Evolutionary conservation across 352 stramenopile species (phyloP).

Genomic region (Saprolegnia diclina): DNA sequence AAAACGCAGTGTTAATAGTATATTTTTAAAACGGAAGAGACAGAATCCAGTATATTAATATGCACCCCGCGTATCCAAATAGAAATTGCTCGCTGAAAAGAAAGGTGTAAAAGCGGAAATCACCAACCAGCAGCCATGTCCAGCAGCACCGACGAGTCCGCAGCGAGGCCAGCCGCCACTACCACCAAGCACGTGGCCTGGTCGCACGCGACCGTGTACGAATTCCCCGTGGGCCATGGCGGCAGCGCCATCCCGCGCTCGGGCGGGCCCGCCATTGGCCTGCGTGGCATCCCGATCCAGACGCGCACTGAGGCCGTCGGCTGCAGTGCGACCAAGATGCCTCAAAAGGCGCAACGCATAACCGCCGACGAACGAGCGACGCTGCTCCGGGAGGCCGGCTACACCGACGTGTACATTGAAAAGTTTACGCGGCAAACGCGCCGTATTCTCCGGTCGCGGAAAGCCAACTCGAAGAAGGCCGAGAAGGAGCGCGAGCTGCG

Average conservation of each 20-base stretch:
- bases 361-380: not conserved
- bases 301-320: not conserved
- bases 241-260: not conserved
- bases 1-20: not conserved
- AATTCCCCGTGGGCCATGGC: not conserved
- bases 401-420: not conserved
- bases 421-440: not conserved
- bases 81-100: not conserved
- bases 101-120: slow-evolving; percentile 10
- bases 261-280: not conserved
- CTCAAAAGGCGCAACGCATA: not conserved
- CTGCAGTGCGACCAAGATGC: not conserved
- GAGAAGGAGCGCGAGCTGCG: slow-evolving; percentile 1
- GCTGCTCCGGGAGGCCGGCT: not conserved
- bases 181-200: not conserved
- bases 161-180: not conserved
- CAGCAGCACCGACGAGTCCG: not conserved
- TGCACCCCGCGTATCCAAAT: not conserved
- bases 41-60: not conserved
- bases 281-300: not conserved
- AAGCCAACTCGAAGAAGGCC: slow-evolving; percentile 8
- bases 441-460: not conserved
- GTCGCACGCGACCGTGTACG: not conserved
- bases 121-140: not conserved
- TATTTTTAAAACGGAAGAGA: not conserved